These are phyloP conservation scores for Phlebiopsis gigantea DNA, from an alignment of 768 basidiomycete genomes.

Conservation along the genomic window DNA sequence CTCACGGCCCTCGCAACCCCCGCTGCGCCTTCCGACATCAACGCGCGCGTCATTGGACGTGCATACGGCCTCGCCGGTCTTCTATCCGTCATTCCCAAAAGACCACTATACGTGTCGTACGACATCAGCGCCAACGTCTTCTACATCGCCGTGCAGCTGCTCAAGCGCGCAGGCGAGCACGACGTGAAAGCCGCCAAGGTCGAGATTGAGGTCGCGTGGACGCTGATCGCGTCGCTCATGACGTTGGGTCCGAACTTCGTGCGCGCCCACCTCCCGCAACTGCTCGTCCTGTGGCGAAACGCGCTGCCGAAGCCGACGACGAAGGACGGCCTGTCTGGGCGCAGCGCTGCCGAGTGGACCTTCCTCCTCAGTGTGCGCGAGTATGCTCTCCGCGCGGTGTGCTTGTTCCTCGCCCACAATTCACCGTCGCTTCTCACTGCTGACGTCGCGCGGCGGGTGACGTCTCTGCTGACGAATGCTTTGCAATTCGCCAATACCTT, in stretches of 20 bases:
- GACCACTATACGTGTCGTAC: constrained; percentile 91
- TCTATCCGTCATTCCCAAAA: constrained; percentile 77
- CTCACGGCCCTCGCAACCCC: constrained; percentile 69
- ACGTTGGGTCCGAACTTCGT: constrained; percentile 91
- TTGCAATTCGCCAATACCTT: constrained; percentile 89
- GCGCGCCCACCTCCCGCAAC: constrained; percentile 85
- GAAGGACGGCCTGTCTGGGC: constrained; percentile 67
- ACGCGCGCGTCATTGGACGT: constrained; percentile 73
- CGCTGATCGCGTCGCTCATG: constrained; percentile 84
- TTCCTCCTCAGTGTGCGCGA: constrained; percentile 91
- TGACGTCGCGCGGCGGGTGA: constrained; percentile 86
- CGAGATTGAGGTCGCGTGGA: constrained; percentile 95
- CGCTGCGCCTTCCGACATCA: constrained; percentile 63
- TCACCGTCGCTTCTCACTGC: constrained; percentile 61
- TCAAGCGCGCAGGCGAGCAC: constrained; percentile 90
- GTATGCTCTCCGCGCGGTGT: constrained; percentile 81
- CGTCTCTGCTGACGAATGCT: constrained; percentile 82
- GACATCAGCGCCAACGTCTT: constrained; percentile 89
- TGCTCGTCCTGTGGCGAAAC: constrained; percentile 95
- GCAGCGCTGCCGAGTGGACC: constrained; percentile 77
- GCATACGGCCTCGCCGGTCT: constrained; percentile 87
- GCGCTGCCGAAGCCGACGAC: constrained; percentile 92
- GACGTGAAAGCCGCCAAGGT: constrained; percentile 75
- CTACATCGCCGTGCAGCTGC: constrained; percentile 83
- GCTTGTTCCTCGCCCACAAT: constrained; percentile 83